These are phyloP conservation scores for Sporothrix phasma DNA, from an alignment of 2,329 filamentous ascomycete species.

Conservation along the genomic window DNA sequence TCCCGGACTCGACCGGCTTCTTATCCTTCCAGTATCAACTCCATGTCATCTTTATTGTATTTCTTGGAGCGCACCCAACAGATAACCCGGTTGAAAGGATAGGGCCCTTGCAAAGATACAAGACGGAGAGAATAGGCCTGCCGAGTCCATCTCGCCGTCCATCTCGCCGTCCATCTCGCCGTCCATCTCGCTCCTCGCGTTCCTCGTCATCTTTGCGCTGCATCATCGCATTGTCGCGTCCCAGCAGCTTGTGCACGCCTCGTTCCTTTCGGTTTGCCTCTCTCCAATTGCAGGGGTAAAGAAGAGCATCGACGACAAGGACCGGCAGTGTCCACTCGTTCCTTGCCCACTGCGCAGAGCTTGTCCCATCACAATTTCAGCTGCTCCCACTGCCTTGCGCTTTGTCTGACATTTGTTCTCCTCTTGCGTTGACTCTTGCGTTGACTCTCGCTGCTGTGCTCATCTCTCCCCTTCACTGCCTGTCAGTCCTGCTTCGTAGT, in stretches of 20 bases:
- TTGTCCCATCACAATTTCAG: constrained; percentile 10
- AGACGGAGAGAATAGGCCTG: too few relatives aligned
- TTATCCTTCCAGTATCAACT: not conserved
- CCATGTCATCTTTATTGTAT: not conserved
- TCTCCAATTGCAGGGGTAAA: constrained; percentile 2
- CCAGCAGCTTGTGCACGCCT: not conserved
- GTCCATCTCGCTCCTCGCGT: not conserved
- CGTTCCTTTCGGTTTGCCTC: not conserved
- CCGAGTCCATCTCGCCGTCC: too few relatives aligned
- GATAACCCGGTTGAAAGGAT: too few relatives aligned
- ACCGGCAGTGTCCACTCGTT: constrained; percentile 7
- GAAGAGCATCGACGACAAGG: not conserved
- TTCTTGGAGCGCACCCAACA: too few relatives aligned
- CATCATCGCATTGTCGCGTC: not conserved
- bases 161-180: too few relatives aligned
- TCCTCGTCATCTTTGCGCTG: not conserved
- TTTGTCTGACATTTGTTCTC: not conserved
- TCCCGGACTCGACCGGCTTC: not conserved
- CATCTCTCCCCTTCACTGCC: not conserved
- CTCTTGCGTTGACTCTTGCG: too few relatives aligned
- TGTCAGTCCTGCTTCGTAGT: not conserved
- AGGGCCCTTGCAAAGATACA: too few relatives aligned
- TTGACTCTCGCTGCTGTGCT: not conserved
- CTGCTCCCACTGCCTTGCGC: not conserved
- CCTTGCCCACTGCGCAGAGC: not conserved